Evolutionary conservation across 345 rosid species (phyloP).

Genomic region (Erodium maritimum): DNA sequence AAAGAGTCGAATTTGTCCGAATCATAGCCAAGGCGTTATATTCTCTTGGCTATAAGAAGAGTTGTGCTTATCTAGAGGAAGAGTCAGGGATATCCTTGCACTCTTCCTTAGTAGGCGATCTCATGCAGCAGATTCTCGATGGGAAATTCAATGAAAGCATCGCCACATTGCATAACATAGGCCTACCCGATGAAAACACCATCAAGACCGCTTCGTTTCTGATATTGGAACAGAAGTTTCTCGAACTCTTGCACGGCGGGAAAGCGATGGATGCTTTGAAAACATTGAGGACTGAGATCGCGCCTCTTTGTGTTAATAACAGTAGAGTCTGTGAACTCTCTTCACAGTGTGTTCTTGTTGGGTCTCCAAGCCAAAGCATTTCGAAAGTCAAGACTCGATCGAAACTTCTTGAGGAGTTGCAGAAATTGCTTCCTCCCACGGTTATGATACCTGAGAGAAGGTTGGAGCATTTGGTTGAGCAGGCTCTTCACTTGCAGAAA

Average conservation of each 20-base stretch:
- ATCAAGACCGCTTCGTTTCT: conserved; percentile 43
- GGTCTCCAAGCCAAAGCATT: conserved; percentile 18
- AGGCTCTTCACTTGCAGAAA: conserved; percentile 48
- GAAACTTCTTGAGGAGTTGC: conserved; percentile 42
- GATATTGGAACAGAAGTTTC: conserved; percentile 52
- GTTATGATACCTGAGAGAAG: conserved; percentile 48
- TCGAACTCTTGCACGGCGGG: conserved; percentile 35
- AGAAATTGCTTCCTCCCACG: conserved; percentile 41
- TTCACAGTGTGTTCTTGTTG: conserved; percentile 9
- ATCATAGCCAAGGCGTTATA: conserved; percentile 44
- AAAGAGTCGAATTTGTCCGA: conserved; percentile 45
- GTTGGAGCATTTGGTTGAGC: conserved; percentile 56
- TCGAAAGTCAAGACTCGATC: conserved; percentile 28
- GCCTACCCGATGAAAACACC: conserved; percentile 26
- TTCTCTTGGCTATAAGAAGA: conserved; percentile 51
- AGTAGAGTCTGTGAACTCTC: conserved; percentile 40
- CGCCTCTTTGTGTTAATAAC: conserved; percentile 32
- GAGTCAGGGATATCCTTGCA: conserved; percentile 55
- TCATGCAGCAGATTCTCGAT: conserved; percentile 37
- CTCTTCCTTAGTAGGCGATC: conserved; percentile 25
- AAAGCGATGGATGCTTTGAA: conserved; percentile 41
- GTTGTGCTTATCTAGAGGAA: conserved; percentile 47
- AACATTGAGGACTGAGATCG: conserved; percentile 55
- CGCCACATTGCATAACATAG: conserved; percentile 29
- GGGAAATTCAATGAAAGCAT: conserved; percentile 50